phyloP scores from a whole-genome alignment of 2,329 filamentous ascomycete genomes.

The Penicillium nordicum region DNA sequence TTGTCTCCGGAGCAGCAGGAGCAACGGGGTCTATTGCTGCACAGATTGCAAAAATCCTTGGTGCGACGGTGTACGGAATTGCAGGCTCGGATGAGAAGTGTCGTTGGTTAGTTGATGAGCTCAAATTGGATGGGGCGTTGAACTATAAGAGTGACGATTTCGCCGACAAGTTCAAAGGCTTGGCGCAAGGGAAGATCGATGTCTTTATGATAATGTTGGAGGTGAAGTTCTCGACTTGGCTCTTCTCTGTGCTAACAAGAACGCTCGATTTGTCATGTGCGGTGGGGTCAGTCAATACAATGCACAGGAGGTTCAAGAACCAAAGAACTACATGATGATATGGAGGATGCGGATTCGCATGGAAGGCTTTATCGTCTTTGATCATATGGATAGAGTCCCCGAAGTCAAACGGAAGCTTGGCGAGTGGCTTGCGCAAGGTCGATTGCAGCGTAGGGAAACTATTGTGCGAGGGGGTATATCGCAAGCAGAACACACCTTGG shows the following conservation, averaged over 20 bases:
- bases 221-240: background rate
- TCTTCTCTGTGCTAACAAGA: background rate
- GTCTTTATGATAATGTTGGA: background rate
- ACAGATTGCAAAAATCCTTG: slow-evolving; percentile 50
- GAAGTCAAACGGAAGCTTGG: background rate
- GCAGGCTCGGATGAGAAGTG: slow-evolving; percentile 54
- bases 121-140: slow-evolving; percentile 54
- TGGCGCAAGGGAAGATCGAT: background rate
- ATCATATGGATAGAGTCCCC: background rate
- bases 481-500: background rate
- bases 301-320: background rate
- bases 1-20: slow-evolving; percentile 49
- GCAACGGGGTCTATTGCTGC: slow-evolving; percentile 50
- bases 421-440: background rate
- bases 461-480: background rate
- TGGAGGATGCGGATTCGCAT: background rate
- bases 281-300: background rate
- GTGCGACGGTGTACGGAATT: slow-evolving; percentile 47
- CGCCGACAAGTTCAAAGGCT: background rate
- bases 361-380: background rate
- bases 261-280: background rate
- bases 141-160: slow-evolving; percentile 49
- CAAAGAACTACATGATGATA: background rate
- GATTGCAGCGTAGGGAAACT: background rate
- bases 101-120: slow-evolving; percentile 47